phyloP scores from a whole-genome alignment of 768 basidiomycete genomes.

The Dentipellis fragilis region DNA sequence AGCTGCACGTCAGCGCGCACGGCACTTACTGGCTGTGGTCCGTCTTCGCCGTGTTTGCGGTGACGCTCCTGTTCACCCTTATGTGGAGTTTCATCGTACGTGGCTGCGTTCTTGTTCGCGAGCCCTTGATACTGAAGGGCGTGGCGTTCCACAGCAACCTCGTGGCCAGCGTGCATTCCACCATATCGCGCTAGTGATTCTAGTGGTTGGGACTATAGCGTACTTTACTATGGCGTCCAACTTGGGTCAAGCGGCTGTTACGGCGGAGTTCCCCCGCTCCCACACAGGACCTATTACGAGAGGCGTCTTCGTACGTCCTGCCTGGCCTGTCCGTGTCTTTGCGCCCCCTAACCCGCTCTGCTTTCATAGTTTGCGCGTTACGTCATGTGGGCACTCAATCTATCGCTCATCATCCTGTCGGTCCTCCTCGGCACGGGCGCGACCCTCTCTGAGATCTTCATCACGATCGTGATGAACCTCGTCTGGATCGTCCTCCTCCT shows the following conservation, averaged over 20 bases:
- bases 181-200: slow-evolving; percentile 34
- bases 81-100: slow-evolving; percentile 28
- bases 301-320: slow-evolving; percentile 29
- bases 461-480: slow-evolving; percentile 30
- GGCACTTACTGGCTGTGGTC: slow-evolving; percentile 50
- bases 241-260: slow-evolving; percentile 36
- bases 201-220: slow-evolving; percentile 35
- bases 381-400: slow-evolving; percentile 40
- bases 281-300: slow-evolving; percentile 20
- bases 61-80: slow-evolving; percentile 29
- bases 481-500: slow-evolving; percentile 31
- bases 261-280: slow-evolving; percentile 28
- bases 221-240: slow-evolving; percentile 52
- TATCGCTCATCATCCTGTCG: slow-evolving; percentile 33
- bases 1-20: slow-evolving; percentile 29
- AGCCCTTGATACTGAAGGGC: not conserved
- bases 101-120: not conserved
- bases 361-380: slow-evolving; percentile 30
- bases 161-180: slow-evolving; percentile 23
- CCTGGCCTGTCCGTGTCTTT: not conserved
- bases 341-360: not conserved
- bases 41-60: slow-evolving; percentile 40
- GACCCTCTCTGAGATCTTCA: slow-evolving; percentile 33
- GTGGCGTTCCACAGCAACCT: not conserved
- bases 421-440: slow-evolving; percentile 34